Conservation (phyloP, 345 rosid species). For the Populus alba region DNA sequence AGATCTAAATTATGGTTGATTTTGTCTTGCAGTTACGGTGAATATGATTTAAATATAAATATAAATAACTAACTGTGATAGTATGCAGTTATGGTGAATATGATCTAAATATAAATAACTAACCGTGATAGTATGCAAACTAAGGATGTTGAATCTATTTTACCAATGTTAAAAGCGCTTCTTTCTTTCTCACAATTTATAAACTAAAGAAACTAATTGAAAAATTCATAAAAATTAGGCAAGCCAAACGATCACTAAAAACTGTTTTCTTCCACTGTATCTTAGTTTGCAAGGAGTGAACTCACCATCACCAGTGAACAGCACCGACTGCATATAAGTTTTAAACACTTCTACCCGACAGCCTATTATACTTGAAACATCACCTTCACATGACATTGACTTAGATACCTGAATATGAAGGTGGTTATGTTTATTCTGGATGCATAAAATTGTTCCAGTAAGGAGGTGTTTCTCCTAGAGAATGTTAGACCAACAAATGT, state of each 20-base stretch:
- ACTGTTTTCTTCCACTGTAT: background rate
- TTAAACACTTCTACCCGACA: background rate
- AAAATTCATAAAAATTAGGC: background rate
- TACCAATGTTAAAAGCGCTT: background rate
- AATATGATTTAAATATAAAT: background rate
- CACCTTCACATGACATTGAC: background rate
- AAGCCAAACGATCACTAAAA: background rate
- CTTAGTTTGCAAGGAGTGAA: background rate
- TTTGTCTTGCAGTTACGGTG: background rate
- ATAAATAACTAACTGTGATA: background rate
- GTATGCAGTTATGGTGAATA: background rate
- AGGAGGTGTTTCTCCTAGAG: background rate
- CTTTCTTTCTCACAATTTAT: background rate
- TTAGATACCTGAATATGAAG: background rate
- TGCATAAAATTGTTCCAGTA: background rate
- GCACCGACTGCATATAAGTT: background rate
- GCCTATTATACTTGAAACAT: background rate
- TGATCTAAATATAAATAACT: no score
- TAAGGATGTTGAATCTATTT: background rate
- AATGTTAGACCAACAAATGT: background rate
- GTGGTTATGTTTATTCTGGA: background rate
- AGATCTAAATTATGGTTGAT: background rate
- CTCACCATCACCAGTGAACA: background rate
- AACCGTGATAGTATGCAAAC: background rate
- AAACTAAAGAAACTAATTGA: background rate